phyloP scores from a whole-genome alignment of 2,329 filamentous ascomycete genomes.

The Cladosporium sp. region DNA sequence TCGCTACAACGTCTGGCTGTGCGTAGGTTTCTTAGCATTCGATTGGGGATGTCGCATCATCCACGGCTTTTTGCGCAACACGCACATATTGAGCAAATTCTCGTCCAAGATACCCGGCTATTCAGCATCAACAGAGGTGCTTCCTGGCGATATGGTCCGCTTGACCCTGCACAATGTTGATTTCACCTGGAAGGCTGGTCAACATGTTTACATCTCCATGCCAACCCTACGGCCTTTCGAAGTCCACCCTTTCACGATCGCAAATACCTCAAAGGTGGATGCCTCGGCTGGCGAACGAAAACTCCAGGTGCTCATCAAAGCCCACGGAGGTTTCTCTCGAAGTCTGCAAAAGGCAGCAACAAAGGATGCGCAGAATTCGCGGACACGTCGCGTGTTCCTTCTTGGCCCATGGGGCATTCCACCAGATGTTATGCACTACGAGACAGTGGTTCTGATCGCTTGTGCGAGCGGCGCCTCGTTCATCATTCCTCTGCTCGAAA shows the following conservation, averaged over 20 bases:
- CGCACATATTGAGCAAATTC: conserved; percentile 27
- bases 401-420: conserved; percentile 37
- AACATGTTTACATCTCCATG: conserved; percentile 64
- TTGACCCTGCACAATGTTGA: conserved; percentile 59
- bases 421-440: conserved; percentile 56
- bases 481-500: conserved; percentile 57
- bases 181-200: conserved; percentile 62
- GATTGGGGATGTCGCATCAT: conserved; percentile 35
- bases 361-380: conserved; percentile 18
- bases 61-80: conserved; percentile 33
- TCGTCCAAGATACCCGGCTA: conserved; percentile 29
- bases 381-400: conserved; percentile 30
- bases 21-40: conserved; percentile 35
- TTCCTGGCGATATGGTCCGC: conserved; percentile 58
- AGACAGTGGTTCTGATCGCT: conserved; percentile 61
- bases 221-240: conserved; percentile 58
- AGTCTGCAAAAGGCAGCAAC: conserved; percentile 31
- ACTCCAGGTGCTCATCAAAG: conserved; percentile 35
- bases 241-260: conserved; percentile 66
- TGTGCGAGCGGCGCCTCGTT: conserved; percentile 64
- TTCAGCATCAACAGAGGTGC: conserved; percentile 37
- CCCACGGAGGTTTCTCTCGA: conserved; percentile 34
- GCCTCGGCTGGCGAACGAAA: conserved; percentile 52
- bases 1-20: conserved; percentile 35
- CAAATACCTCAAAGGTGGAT: conserved; percentile 38